Evolutionary conservation across 371 early-diverging fungal genomes (phyloP), one percentile per base, ranked within the genome.

Genomic region (Saksenaea vasiformis): DNA sequence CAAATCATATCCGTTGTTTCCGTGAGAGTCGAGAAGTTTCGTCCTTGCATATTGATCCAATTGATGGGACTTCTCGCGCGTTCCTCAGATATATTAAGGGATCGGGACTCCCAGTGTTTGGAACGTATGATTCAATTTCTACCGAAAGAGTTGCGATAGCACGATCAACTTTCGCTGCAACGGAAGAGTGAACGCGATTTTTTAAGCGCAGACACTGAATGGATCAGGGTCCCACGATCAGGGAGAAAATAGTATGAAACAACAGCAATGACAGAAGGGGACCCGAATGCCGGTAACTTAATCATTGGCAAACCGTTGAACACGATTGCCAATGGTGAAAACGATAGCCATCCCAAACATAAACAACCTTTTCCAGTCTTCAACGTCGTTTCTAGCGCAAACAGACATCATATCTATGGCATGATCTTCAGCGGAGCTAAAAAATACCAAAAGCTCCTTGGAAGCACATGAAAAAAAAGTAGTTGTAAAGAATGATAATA

Each of bases 141-240:
- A 31, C 31, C 31, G 31, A 31, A 31, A 31, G 31, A 4, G 31
- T 31, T 31, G 31, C 31, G 7, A 31, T 31, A 31, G 31, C 31
- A 31, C 31, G 31, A 31, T 31, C 31, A 31, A 7, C 31, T 4
- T 31, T 31, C 11, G 11, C 39, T 39, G 11, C 19, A 47, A 22
- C 51, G 51, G 51, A 22, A 47, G 3, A 31, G 5, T 47, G 51
- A 10, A 22, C 22, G 5, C 22, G 22, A 22, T n/a, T 14, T 37
- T 37, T 17, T 47, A 47, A 22, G n/a, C 51, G 10, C 22, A 47
- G 22, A 22, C 51, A 22, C n/a, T 10, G 51, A 3, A 22, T 47
- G 51, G 22, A 47, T 47, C 51, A 47, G 51, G 51, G 51, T 22
- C 51, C 51, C 51, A 22, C 17, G 51, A 47, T 47, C 51, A 47